Conservation (phyloP, 1,139 yeast species). For the Taphrina communis region DNA sequence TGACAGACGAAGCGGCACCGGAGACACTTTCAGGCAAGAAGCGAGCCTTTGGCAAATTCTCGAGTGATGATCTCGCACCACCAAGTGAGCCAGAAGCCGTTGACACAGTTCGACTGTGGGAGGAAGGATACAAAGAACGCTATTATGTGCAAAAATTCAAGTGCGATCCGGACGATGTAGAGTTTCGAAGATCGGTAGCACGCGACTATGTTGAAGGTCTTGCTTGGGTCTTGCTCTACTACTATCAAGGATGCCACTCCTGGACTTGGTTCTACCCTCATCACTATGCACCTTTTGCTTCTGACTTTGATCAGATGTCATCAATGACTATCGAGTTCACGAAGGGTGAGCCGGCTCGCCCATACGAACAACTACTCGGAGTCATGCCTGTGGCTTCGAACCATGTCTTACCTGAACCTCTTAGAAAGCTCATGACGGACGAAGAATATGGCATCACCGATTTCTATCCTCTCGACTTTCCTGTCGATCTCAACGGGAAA, state of each 20-base stretch:
- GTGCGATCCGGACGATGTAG: constrained; percentile 64
- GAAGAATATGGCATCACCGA: constrained; percentile 84
- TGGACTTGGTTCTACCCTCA: constrained; percentile 99
- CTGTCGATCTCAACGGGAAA: constrained; percentile 93
- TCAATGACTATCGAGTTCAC: constrained; percentile 68
- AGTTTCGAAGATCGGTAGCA: constrained; percentile 67
- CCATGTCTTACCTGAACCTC: constrained; percentile 84
- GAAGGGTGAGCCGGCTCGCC: constrained; percentile 80
- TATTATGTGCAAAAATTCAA: constrained; percentile 81
- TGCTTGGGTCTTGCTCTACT: constrained; percentile 90
- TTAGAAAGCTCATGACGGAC: constrained; percentile 81
- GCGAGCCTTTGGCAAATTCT: constrained; percentile 37
- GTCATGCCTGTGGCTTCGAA: constrained; percentile 91
- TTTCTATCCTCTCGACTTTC: constrained; percentile 86
- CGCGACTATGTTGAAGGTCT: constrained; percentile 87
- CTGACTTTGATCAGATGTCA: constrained; percentile 72
- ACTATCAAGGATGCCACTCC: constrained; percentile 97
- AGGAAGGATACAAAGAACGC: constrained; percentile 82
- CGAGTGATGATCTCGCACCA: constrained; percentile 29
- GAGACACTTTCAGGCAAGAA: constrained; percentile 44
- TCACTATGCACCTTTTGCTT: constrained; percentile 97
- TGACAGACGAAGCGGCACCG: constrained; percentile 39
- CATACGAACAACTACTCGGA: constrained; percentile 96
- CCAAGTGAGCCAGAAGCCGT: constrained; percentile 23
- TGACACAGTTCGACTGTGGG: constrained; percentile 76